phyloP scores from a whole-genome alignment of 2,329 filamentous ascomycete species.

The Arthrobotrys sphaeroides region DNA sequence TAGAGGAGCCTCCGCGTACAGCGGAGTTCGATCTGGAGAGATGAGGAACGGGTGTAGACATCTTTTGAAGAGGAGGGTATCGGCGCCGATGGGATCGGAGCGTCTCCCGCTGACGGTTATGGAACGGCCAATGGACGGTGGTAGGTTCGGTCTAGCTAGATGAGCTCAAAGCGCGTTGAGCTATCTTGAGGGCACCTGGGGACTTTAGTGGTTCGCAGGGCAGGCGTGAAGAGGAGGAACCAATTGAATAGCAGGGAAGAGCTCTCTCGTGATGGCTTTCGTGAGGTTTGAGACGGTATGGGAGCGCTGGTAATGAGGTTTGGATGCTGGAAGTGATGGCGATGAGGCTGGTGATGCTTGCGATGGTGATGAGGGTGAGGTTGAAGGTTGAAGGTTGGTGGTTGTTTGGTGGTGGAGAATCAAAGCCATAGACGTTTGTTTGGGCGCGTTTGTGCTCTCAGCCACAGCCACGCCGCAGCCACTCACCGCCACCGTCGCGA shows the following conservation, averaged over 20 bases:
- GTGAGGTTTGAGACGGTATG: too few relatives aligned
- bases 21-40: conserved; percentile 40
- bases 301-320: too few relatives aligned
- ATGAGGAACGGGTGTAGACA: conserved; percentile 34
- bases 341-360: too few relatives aligned
- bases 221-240: neutral
- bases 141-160: neutral
- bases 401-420: neutral
- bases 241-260: too few relatives aligned
- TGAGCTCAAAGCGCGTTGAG: neutral
- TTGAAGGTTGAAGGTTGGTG: neutral
- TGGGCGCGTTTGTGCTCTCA: neutral
- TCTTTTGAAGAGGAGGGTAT: neutral
- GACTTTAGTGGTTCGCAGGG: too few relatives aligned
- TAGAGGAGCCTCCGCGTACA: conserved; percentile 41
- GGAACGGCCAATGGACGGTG: neutral
- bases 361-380: too few relatives aligned
- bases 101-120: conserved; percentile 6
- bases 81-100: conserved; percentile 17
- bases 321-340: too few relatives aligned
- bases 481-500: neutral
- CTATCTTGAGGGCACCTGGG: too few relatives aligned
- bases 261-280: too few relatives aligned
- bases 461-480: neutral
- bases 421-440: neutral